Conservation (phyloP, 345 rosid species). For the Eucalyptus guilfoylei region DNA sequence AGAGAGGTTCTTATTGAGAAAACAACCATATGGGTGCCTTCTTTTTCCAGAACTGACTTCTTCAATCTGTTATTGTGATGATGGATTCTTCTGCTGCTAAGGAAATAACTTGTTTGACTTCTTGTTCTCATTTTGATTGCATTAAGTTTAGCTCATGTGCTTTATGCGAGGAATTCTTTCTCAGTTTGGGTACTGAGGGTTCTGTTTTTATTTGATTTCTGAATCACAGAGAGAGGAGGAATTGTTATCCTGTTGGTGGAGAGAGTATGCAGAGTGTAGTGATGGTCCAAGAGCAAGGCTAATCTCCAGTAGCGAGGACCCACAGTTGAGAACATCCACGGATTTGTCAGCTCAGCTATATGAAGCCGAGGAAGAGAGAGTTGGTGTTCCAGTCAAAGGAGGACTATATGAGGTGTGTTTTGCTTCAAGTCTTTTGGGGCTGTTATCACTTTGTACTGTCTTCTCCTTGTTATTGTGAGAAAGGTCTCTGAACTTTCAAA, state of each 20-base stretch:
- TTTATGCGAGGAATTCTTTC: not conserved
- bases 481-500: not conserved
- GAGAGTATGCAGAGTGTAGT: slow-evolving; percentile 96
- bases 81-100: not conserved
- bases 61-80: not conserved
- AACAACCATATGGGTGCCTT: not conserved
- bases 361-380: slow-evolving; percentile 86
- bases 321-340: slow-evolving; percentile 7
- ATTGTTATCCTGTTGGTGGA: slow-evolving; percentile 93
- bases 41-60: not conserved
- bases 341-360: slow-evolving; percentile 28
- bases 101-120: not conserved
- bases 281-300: slow-evolving; percentile 59
- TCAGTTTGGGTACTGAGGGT: not conserved
- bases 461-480: not conserved
- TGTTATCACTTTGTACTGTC: not conserved
- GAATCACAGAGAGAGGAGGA: slow-evolving; percentile 77
- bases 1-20: not conserved
- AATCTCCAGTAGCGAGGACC: slow-evolving; percentile 14
- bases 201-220: not conserved
- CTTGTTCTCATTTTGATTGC: not conserved
- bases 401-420: slow-evolving; percentile 78
- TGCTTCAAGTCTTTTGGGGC: not conserved
- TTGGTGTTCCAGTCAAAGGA: slow-evolving; percentile 98
- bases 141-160: not conserved